phyloP scores from a whole-genome alignment of 73 alveolate genomes.

The Paramecium pentaurelia region DNA sequence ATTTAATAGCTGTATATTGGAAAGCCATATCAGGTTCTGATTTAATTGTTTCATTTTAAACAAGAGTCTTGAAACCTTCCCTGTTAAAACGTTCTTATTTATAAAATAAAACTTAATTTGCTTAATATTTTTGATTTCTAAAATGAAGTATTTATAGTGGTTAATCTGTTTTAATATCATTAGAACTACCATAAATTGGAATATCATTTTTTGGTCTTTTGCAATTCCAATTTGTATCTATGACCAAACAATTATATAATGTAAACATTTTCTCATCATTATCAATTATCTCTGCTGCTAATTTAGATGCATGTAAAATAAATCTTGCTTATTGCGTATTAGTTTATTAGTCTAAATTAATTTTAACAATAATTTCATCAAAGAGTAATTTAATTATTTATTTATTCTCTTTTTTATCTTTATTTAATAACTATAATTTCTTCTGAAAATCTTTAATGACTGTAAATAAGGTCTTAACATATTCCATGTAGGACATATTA shows the following conservation, averaged over 20 bases:
- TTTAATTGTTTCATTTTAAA: neutral
- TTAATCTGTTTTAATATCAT: neutral
- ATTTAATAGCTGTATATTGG: neutral
- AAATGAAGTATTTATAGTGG: neutral
- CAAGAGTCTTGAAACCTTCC: neutral
- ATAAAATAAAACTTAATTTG: neutral
- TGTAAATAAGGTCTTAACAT: neutral
- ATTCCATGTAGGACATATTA: neutral
- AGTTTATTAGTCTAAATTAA: neutral
- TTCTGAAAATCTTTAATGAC: neutral
- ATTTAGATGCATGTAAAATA: neutral
- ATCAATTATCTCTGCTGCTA: neutral
- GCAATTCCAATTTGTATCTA: neutral
- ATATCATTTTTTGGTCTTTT: neutral
- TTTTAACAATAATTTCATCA: neutral
- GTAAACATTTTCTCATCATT: neutral
- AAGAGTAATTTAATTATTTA: neutral
- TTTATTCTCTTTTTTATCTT: neutral
- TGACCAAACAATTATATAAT: neutral
- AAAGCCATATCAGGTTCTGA: neutral
- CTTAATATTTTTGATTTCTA: neutral
- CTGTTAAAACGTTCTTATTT: constrained; percentile 37
- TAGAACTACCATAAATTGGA: neutral
- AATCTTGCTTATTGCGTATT: neutral
- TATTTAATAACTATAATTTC: neutral